Evolutionary conservation across 129 eudicot genomes (phyloP), one percentile per base, ranked within the genome.

Genomic region (Heracleum sosnowskyi): DNA sequence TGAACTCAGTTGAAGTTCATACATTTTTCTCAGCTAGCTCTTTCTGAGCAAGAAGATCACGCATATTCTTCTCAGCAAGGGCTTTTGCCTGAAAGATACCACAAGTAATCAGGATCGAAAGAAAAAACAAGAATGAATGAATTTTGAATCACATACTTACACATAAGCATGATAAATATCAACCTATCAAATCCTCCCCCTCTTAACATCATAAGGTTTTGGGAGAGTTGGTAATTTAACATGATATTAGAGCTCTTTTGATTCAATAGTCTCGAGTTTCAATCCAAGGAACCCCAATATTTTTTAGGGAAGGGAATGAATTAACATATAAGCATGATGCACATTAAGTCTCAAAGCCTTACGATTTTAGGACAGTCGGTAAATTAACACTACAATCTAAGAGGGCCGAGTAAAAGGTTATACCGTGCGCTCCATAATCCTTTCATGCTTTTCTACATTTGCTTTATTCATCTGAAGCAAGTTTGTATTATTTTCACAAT

Each of bases 11-110:
- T 63, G n/a, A 62, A 76, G 79, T 68, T 11, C 57, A 83, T 92
- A 96, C 99, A 80, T 81, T 87, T 90, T 89, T 92, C 87, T 93
- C 97, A 70, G 96, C 93, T 87, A 92, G 97, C 89, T 96, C 99
- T 77, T 80, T 90, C 76, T 89, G 93, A 75, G 84, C 97, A 79
- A 90, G 90, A 84, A 85, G 82, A 77, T 96, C 99, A 18, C 97
- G 97, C 90, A 80, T 87, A 78, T 96, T 95, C 91, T 90, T 92
- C 94, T 96, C 99, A 41, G 89, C 97, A 79, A 96, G 99, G 20
- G 99, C 97, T 77, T 92, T 86, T 39, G 97, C 97, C 99, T 96
- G 96, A 31, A 84, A 81, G 16, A 83, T 66, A 83, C 39, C 78
- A 77, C 63, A 62, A 77, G 76, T 77, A 57, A 39, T 33, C 20